A percentile compares a stretch with the other conserved stretches of the same genome.
Evolutionary conservation across 495 filamentous ascomycete species (phyloP).

Genomic region (Neurospora sp.): DNA sequence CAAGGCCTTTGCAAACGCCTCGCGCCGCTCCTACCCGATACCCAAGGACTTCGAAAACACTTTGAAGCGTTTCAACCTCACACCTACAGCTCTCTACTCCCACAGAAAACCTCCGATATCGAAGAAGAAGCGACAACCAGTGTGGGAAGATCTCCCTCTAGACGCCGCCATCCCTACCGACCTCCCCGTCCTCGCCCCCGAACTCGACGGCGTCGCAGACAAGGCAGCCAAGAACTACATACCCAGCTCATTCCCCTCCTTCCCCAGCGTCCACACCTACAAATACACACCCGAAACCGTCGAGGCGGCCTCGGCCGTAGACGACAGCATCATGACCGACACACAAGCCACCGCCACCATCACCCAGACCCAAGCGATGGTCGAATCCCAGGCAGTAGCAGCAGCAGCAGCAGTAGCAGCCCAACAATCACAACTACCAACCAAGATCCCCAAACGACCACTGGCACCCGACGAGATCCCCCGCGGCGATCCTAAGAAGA

Average conservation of each 20-base stretch:
- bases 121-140: constrained; percentile 19
- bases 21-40: constrained; percentile 26
- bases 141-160: constrained; percentile 19
- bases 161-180: constrained; percentile 22
- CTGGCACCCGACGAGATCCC: constrained; percentile 23
- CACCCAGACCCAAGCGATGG: neutral
- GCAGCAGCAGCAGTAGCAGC: neutral
- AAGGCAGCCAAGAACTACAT: constrained; percentile 33
- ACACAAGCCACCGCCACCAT: neutral
- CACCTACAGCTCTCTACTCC: constrained; percentile 23
- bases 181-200: constrained; percentile 28
- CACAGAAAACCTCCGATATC: constrained; percentile 32
- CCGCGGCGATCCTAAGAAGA: constrained; percentile 27
- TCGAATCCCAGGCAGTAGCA: neutral
- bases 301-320: constrained; percentile 14
- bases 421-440: constrained; percentile 4
- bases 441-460: constrained; percentile 13
- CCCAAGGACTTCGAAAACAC: constrained; percentile 32
- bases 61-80: constrained; percentile 26
- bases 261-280: constrained; percentile 38
- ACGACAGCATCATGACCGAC: constrained; percentile 12
- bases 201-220: constrained; percentile 33
- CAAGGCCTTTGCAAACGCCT: constrained; percentile 21
- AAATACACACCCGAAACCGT: constrained; percentile 30
- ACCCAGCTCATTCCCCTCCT: constrained; percentile 32